Evolutionary conservation across 345 rosid species (phyloP), one percentile per base, ranked within the genome.

Genomic region (Carallia brachiata): DNA sequence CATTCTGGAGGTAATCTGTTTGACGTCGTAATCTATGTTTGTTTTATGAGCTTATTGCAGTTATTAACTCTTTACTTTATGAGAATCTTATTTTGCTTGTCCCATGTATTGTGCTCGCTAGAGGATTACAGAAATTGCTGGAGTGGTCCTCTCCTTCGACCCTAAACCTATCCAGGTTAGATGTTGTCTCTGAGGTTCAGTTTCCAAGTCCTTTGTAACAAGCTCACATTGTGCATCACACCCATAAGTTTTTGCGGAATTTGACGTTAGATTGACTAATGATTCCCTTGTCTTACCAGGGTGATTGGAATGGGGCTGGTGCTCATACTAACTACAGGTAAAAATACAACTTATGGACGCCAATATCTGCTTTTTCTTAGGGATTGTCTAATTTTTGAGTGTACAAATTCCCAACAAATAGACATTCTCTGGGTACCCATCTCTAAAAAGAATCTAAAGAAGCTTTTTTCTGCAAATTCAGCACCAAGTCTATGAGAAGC

Each of bases 271-370:
- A 28, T 12, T 2, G 10, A 30, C 16, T 27, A 56, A 27, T 4
- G 44, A 40, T 32, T 28, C 16, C 39, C 8, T 27, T 15, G 40
- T 7, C 17, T 40, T 19, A 9, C 6, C 44, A 66, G 60, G 69
- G 69, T 17, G 60, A 66, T 23, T 66, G 69, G 69, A 66, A 66
- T 34, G 69, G 69, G 6, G 69, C 69, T 6, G 69, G 69, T 6
- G 36, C 39, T 53, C 69, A 66, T 40, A 66, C 69, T 10, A 66
- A 66, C 23, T 66, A 66, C 59, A 66, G 69, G 69, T 52, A 50
- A 44, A 36, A 12, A 13, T 19, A 17, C 6, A 52, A 52, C 19
- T 17, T 15, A 12, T 52, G 55, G 34, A 32, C 34, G 13, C 12
- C n/a, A 17, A 17, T 52, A 19, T 52, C 19, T 52, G n/a, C 0